Evolutionary conservation across 2,329 filamentous ascomycete species (phyloP).

Genomic region (Calonectria crousiana): DNA sequence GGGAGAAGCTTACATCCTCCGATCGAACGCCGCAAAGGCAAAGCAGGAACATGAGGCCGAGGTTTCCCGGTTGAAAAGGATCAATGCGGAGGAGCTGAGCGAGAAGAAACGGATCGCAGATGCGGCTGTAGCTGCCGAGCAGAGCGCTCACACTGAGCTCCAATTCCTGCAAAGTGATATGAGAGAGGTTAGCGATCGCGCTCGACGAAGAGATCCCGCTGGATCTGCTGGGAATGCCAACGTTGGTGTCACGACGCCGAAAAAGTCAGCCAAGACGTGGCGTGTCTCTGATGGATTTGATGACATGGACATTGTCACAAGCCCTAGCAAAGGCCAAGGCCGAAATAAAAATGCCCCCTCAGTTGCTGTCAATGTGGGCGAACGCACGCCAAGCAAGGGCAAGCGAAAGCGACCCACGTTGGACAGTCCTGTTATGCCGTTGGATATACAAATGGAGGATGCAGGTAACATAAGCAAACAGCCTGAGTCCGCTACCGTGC

Average conservation of each 20-base stretch:
- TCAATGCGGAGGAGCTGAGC: constrained; percentile 72
- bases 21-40: constrained; percentile 74
- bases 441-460: constrained; percentile 65
- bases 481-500: constrained; percentile 28
- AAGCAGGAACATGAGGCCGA: constrained; percentile 73
- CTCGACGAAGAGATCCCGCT: constrained; percentile 58
- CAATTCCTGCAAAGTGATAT: constrained; percentile 81
- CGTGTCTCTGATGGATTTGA: constrained; percentile 82
- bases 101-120: constrained; percentile 75
- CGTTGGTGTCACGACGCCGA: constrained; percentile 66
- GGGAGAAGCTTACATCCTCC: constrained; percentile 82
- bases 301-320: constrained; percentile 68
- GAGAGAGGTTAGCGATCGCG: constrained; percentile 66
- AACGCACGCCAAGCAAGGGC: constrained; percentile 73
- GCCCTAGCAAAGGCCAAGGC: constrained; percentile 64
- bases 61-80: constrained; percentile 70
- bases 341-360: constrained; percentile 55
- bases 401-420: constrained; percentile 77
- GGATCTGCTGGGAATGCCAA: constrained; percentile 32
- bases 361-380: constrained; percentile 58
- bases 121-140: constrained; percentile 72
- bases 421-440: constrained; percentile 74
- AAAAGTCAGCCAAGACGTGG: constrained; percentile 67
- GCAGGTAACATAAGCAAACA: constrained; percentile 51
- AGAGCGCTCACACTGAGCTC: constrained; percentile 75